phyloP scores from a whole-genome alignment of 495 filamentous ascomycete species.

The Glutinoglossum americanum region DNA sequence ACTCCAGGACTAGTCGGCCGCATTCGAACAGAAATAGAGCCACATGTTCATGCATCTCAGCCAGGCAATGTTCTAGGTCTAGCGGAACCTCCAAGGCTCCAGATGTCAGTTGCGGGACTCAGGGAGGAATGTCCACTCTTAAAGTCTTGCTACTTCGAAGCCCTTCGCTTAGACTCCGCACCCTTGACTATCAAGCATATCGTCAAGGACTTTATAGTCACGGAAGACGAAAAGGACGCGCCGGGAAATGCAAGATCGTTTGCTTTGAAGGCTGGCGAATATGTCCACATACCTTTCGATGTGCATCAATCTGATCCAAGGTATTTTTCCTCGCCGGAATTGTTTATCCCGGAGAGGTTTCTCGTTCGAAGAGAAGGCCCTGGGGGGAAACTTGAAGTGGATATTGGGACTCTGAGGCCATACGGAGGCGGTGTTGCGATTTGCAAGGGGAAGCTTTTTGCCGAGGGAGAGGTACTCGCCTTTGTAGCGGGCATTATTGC shows the following conservation, averaged over 20 bases:
- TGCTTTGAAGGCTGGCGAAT: conserved; percentile 25
- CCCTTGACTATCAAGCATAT: conserved; percentile 24
- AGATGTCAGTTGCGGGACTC: conserved; percentile 25
- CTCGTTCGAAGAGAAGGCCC: conserved; percentile 19
- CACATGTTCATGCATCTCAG: conserved; percentile 24
- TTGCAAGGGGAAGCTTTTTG: conserved; percentile 17
- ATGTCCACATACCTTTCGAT: conserved; percentile 26
- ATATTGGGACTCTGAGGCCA: conserved; percentile 19
- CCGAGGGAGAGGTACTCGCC: conserved; percentile 16
- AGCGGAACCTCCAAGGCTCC: conserved; percentile 28
- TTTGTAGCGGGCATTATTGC: conserved; percentile 18
- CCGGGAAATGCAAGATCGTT: conserved; percentile 13
- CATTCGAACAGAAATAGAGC: conserved; percentile 29
- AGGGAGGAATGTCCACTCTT: conserved; percentile 27
- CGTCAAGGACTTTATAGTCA: conserved; percentile 22
- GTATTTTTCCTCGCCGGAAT: conserved; percentile 26
- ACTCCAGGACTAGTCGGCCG: conserved; percentile 23
- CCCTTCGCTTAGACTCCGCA: conserved; percentile 29
- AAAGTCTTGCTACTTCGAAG: conserved; percentile 31
- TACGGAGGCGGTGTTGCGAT: conserved; percentile 20
- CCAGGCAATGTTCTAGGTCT: conserved; percentile 28
- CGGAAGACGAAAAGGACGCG: conserved; percentile 21
- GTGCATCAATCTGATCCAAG: conserved; percentile 26
- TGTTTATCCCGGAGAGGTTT: conserved; percentile 31
- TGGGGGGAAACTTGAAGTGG: conserved; percentile 9